Conservation (phyloP, 768 basidiomycete species). For the Daedaleopsis nitida region DNA sequence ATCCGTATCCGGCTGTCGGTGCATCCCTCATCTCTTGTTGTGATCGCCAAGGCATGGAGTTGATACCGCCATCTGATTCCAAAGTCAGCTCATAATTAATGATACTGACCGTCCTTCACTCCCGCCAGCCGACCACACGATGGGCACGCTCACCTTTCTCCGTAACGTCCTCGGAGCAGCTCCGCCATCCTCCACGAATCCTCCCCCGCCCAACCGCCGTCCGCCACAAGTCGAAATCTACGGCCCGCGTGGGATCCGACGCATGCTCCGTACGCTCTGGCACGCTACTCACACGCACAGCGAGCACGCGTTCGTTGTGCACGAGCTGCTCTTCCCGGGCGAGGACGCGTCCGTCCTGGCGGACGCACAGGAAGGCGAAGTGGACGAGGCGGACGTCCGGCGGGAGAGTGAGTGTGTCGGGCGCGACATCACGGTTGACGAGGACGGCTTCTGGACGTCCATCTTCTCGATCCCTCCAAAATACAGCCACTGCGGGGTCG, state of each 20-base stretch:
- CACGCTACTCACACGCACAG: conserved; percentile 65
- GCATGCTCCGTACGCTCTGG: conserved; percentile 71
- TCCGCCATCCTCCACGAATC: conserved; percentile 39
- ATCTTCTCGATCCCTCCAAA: conserved; percentile 42
- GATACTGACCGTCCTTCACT: neutral
- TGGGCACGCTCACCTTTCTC: conserved; percentile 72
- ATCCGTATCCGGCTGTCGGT: no score
- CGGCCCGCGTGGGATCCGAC: conserved; percentile 77
- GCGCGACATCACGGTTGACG: conserved; percentile 52
- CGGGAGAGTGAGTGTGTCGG: conserved; percentile 70
- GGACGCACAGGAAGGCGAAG: conserved; percentile 27
- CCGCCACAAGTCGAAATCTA: conserved; percentile 66
- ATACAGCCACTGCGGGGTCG: conserved; percentile 28
- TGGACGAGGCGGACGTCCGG: conserved; percentile 37
- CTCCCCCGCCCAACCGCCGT: conserved; percentile 2
- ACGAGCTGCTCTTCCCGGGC: conserved; percentile 67
- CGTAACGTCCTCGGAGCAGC: conserved; percentile 49
- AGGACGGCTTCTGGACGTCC: conserved; percentile 65
- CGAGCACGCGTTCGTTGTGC: conserved; percentile 67
- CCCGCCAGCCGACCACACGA: conserved; percentile 64
- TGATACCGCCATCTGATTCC: no score
- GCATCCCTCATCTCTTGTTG: no score
- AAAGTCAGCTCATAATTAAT: neutral
- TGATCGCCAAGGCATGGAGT: no score
- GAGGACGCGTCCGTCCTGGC: conserved; percentile 57